These are phyloP conservation scores for Pilasporangium apinafurcum DNA, from an alignment of 352 stramenopile genomes.

Conservation along the genomic window DNA sequence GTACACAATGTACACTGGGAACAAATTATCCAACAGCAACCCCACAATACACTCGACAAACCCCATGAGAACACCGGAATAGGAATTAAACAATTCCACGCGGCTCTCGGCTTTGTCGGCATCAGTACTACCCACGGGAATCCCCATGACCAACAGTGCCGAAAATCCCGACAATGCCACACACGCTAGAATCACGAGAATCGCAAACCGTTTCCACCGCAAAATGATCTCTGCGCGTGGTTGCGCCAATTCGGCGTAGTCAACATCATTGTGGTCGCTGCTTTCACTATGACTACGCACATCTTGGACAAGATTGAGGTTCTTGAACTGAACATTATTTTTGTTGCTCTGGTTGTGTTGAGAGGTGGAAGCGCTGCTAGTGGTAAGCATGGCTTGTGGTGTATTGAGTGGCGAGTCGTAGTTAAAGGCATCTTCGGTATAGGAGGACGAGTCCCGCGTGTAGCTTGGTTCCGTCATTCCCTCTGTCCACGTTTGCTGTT, in stretches of 20 bases:
- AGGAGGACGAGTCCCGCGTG: slow-evolving; percentile 27
- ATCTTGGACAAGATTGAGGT: no score
- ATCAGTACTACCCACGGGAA: slow-evolving; percentile 19
- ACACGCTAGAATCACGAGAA: slow-evolving; percentile 37
- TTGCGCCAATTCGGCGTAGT: slow-evolving; percentile 24
- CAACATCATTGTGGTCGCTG: slow-evolving; percentile 4
- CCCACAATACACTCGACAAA: slow-evolving; percentile 46
- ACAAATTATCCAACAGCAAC: slow-evolving; percentile 37
- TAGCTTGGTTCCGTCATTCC: not conserved
- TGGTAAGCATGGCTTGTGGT: slow-evolving; percentile 21
- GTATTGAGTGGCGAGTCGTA: slow-evolving; percentile 25
- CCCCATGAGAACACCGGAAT: slow-evolving; percentile 56
- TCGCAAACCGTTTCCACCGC: slow-evolving; percentile 45
- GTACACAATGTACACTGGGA: slow-evolving; percentile 58
- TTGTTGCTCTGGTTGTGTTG: no score
- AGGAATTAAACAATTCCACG: slow-evolving; percentile 36
- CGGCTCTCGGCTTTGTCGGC: slow-evolving; percentile 16
- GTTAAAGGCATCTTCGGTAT: slow-evolving; percentile 36
- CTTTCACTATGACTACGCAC: no score
- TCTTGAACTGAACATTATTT: no score
- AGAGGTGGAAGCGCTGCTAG: slow-evolving; percentile 1
- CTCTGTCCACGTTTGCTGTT: no score
- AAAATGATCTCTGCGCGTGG: slow-evolving; percentile 53
- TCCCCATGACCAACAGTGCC: slow-evolving; percentile 25
- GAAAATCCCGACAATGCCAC: slow-evolving; percentile 31